Evolutionary conservation across 1,139 yeast species (phyloP), one percentile per base, ranked within the genome.

Genomic region (Sugiyamaella novakii): DNA sequence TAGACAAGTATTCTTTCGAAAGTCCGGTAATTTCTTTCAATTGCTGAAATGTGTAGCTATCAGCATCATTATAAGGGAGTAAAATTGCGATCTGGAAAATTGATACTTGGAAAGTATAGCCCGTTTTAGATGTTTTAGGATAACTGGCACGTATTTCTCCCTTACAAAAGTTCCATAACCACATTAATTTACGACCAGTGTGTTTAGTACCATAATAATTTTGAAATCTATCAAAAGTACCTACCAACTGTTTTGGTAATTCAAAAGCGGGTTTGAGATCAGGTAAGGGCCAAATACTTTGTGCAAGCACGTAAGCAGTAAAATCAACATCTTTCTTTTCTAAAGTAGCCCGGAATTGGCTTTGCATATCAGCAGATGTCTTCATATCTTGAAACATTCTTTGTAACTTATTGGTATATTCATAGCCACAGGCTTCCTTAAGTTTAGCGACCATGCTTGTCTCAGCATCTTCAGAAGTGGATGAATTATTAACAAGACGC

Each of bases 371-470:
- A 54, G 81, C 82, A 0, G 96, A 88, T 2, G 94, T 81, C 60
- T 86, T 80, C 77, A 94, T 88, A 69, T 94, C 98, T 64, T 87
- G 87, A 69, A 94, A 91, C 99, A 94, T 94, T 61, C 91, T 86
- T 36, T 96, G 88, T 70, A 94, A 86, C 66, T 89, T 92, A 51
- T 89, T 84, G 1, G 98, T 91, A 67, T 89, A 94, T 62, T 92
- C 98, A 63, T 84, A 77, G 17, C 96, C 91, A 68, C 94, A 91
- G 55, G 87, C 96, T 54, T 87, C 87, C 66, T 91, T 95, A 57
- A 94, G 77, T 62, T 87, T 80, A 62, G 89, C 88, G 53, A 94
- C 87, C 59, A 94, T 84, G 53, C 81, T 73, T 58, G 88, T 94
- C 70, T 94, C 99, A 54, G 89, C 83, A 56, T 83, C 89, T 50